A percentile compares a stretch with the other conserved stretches of the same genome.
Conservation (phyloP, 2,329 filamentous ascomycete genomes). For the Fulvia fulva region DNA sequence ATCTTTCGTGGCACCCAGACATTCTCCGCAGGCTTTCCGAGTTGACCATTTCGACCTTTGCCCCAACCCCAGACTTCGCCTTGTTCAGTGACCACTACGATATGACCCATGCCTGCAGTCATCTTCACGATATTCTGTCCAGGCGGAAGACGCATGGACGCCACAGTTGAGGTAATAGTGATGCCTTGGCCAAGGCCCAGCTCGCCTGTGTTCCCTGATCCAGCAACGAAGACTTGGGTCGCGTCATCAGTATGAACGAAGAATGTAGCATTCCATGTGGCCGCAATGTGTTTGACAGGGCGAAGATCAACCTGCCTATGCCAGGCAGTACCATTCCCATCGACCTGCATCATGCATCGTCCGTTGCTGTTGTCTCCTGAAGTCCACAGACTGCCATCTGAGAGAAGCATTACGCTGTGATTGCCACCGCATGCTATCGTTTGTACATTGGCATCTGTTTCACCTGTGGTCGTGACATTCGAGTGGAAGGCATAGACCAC, state of each 20-base stretch:
- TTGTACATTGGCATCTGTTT: conserved; percentile 12
- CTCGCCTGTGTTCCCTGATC: conserved; percentile 67
- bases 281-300: conserved; percentile 42
- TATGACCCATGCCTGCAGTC: conserved; percentile 73
- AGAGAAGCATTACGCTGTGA: conserved; percentile 72
- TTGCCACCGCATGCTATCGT: conserved; percentile 69
- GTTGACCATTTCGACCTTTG: conserved; percentile 76
- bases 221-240: conserved; percentile 57
- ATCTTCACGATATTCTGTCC: conserved; percentile 58
- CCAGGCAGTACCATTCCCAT: neutral
- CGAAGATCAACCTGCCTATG: neutral
- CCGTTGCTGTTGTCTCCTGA: conserved; percentile 58
- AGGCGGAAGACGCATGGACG: conserved; percentile 39
- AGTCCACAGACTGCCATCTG: conserved; percentile 57
- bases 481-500: neutral
- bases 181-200: conserved; percentile 56
- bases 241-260: conserved; percentile 52
- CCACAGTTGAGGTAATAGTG: conserved; percentile 19
- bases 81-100: conserved; percentile 66
- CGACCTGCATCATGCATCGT: conserved; percentile 34
- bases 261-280: conserved; percentile 74
- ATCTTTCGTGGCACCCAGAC: conserved; percentile 61
- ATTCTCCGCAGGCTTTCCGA: conserved; percentile 58
- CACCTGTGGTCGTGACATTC: conserved; percentile 4
- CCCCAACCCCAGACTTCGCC: conserved; percentile 88